Percentiles rank a stretch among this genome's conserved stretches.
phyloP scores from a whole-genome alignment of 148 eudicot genomes.

The Gaultheria prostrata region DNA sequence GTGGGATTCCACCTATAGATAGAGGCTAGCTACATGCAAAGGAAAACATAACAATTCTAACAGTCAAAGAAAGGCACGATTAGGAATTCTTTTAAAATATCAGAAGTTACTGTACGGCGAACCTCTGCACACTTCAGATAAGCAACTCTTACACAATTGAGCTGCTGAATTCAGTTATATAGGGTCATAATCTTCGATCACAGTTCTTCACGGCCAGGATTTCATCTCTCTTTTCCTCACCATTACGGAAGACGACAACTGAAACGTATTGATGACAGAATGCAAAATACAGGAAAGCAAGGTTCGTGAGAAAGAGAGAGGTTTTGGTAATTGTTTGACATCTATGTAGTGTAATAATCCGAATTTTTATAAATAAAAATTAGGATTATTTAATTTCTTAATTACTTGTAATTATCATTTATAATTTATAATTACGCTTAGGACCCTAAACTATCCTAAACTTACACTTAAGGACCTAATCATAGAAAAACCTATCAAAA shows the following conservation, averaged over 20 bases:
- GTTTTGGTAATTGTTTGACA: not conserved
- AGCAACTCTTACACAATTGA: not conserved
- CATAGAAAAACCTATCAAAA: too few relatives aligned
- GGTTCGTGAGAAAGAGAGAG: not conserved
- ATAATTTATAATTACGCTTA: too few relatives aligned
- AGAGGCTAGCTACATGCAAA: not conserved
- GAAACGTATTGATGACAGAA: slow-evolving; percentile 1
- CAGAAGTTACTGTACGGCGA: not conserved
- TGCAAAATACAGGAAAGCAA: not conserved
- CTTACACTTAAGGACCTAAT: too few relatives aligned
- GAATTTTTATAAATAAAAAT: too few relatives aligned
- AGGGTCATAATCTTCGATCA: not conserved
- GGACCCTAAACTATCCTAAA: too few relatives aligned
- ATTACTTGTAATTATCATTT: too few relatives aligned
- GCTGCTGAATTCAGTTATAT: not conserved
- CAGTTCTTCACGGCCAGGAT: not conserved
- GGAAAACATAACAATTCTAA: not conserved
- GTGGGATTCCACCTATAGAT: slow-evolving; percentile 10
- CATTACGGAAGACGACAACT: not conserved
- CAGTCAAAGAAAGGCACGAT: not conserved
- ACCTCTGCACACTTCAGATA: not conserved
- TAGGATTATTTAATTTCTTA: too few relatives aligned
- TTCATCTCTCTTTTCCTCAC: not conserved
- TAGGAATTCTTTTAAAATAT: not conserved
- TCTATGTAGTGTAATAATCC: too few relatives aligned